Conservation (phyloP, 1,139 yeast genomes). For the Debaryomycetaceae sp. region DNA sequence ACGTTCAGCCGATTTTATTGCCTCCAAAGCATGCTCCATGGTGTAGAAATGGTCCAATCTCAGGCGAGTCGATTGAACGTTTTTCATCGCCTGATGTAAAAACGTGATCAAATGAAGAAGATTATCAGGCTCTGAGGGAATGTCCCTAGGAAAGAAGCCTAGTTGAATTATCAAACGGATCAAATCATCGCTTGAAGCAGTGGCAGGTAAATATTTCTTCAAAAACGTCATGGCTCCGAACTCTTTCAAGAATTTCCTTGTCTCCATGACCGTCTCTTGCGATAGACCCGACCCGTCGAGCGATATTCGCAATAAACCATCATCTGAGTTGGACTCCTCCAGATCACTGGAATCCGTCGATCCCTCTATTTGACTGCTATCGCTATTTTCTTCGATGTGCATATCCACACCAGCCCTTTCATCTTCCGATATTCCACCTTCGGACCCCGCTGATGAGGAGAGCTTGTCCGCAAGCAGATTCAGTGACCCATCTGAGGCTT, state of each 20-base stretch:
- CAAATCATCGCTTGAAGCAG: constrained; percentile 54
- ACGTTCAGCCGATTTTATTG: constrained; percentile 52
- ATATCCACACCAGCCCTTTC: not conserved
- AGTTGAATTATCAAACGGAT: constrained; percentile 44
- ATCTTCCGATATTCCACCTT: not conserved
- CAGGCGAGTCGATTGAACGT: constrained; percentile 52
- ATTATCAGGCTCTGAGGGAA: constrained; percentile 37
- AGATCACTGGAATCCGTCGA: not conserved
- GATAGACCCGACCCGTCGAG: constrained; percentile 9
- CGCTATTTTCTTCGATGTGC: not conserved
- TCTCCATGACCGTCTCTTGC: constrained; percentile 26
- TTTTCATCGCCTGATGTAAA: constrained; percentile 58
- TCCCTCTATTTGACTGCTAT: not conserved
- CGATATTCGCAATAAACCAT: constrained; percentile 8
- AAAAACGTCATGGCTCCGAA: constrained; percentile 60
- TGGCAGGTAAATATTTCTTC: constrained; percentile 56
- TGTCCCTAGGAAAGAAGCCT: constrained; percentile 50
- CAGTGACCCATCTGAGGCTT: constrained; percentile 1
- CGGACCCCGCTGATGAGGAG: constrained; percentile 1
- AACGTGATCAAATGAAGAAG: constrained; percentile 48
- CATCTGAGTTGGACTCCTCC: constrained; percentile 5
- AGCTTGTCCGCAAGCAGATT: constrained; percentile 7
- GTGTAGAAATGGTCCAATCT: constrained; percentile 51
- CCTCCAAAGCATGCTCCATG: constrained; percentile 56
- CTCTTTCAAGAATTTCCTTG: constrained; percentile 58